Conservation (phyloP, 805 yeast genomes). For the Ogataea chonburiensis region DNA sequence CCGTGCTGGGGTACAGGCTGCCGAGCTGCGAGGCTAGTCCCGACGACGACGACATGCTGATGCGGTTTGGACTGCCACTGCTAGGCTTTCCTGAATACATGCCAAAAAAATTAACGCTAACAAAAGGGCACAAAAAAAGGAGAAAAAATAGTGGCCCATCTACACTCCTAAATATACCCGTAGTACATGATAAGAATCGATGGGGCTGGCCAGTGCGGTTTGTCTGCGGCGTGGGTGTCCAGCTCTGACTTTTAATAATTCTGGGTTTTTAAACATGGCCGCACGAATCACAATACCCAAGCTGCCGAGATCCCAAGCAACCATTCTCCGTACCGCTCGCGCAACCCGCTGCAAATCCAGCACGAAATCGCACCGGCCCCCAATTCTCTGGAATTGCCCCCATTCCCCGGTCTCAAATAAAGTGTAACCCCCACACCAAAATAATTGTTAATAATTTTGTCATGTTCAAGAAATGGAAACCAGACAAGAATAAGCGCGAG, state of each 20-base stretch:
- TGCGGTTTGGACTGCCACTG: neutral
- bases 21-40: neutral
- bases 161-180: slow-evolving; percentile 1
- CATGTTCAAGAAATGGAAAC: slow-evolving; percentile 31
- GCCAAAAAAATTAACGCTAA: slow-evolving; percentile 7
- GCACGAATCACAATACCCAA: too few species aligned
- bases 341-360: too few species aligned
- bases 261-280: neutral
- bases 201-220: too few species aligned
- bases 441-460: slow-evolving; percentile 1
- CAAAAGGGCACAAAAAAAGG: slow-evolving; percentile 10
- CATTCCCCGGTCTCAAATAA: too few species aligned
- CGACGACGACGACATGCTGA: slow-evolving; percentile 1
- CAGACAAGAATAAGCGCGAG: slow-evolving; percentile 24
- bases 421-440: slow-evolving; percentile 11
- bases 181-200: neutral
- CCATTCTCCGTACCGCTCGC: too few species aligned
- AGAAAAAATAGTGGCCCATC: neutral
- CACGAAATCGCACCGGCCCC: too few species aligned
- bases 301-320: too few species aligned
- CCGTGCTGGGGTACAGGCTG: neutral
- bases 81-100: slow-evolving; percentile 3
- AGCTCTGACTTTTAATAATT: neutral
- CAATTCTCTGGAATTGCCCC: too few species aligned
- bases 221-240: too few species aligned